Evolutionary conservation across 257 asterid species (phyloP).

Genomic region (Lycium barbarum): DNA sequence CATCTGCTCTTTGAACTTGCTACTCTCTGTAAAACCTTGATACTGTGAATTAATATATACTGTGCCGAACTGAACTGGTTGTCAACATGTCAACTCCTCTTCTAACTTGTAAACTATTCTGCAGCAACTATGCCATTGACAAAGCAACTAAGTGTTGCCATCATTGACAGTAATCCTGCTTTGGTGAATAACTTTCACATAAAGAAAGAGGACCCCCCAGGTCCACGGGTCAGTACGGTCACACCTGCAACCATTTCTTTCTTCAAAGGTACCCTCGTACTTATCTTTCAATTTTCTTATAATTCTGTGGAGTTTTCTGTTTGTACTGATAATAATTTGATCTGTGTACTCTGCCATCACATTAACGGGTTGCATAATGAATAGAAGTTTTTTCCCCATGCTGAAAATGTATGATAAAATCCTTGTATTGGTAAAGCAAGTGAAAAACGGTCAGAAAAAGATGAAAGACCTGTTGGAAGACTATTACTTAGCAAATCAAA

Average conservation of each 20-base stretch:
- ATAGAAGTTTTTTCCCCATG: neutral
- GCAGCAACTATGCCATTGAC: constrained; percentile 90
- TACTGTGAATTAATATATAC: neutral
- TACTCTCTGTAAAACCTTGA: neutral
- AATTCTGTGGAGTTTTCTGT: constrained; percentile 6
- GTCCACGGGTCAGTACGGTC: constrained; percentile 97
- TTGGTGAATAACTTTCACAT: constrained; percentile 55
- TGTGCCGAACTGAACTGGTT: neutral
- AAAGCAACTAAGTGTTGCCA: constrained; percentile 72
- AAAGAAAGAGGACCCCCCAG: constrained; percentile 82
- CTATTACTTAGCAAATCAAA: neutral
- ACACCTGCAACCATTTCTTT: constrained; percentile 84
- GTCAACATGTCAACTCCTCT: neutral
- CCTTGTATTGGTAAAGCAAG: neutral
- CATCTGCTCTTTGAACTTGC: neutral
- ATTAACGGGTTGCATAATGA: neutral
- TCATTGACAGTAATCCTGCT: constrained; percentile 97
- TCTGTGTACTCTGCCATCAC: neutral
- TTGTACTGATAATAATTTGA: neutral
- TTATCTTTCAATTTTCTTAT: constrained; percentile 11
- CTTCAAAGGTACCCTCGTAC: constrained; percentile 67
- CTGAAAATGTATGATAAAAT: constrained; percentile 11
- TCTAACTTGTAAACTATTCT: constrained; percentile 37
- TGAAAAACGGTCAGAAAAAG: neutral
- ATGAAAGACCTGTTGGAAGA: neutral